phyloP scores from a whole-genome alignment of 1,139 yeast species.

The Taphrina confusa region DNA sequence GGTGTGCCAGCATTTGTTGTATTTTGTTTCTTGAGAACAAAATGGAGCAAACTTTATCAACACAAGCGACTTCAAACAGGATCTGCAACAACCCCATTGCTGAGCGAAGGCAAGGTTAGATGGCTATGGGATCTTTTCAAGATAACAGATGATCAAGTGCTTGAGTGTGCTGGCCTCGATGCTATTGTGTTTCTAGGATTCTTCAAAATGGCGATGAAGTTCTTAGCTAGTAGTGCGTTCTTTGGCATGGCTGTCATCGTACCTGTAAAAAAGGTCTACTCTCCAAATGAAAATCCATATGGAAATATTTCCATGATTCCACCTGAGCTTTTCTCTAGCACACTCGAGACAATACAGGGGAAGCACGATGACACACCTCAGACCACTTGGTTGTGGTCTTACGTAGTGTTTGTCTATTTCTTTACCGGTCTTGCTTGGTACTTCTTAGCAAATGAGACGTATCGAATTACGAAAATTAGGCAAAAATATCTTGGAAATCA shows the following conservation, averaged over 20 bases:
- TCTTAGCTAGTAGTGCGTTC: conserved; percentile 59
- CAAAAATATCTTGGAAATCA: conserved; percentile 85
- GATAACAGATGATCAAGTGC: conserved; percentile 71
- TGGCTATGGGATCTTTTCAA: conserved; percentile 71
- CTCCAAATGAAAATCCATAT: conserved; percentile 33
- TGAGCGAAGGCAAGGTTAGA: conserved; percentile 62
- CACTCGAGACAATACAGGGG: neutral
- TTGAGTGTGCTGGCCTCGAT: conserved; percentile 90
- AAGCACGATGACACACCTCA: conserved; percentile 39
- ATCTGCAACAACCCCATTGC: conserved; percentile 49
- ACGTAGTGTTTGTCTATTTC: conserved; percentile 80
- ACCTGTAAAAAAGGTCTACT: conserved; percentile 67
- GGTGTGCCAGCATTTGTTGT: conserved; percentile 66
- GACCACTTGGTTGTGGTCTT: conserved; percentile 62
- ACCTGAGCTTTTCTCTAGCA: neutral
- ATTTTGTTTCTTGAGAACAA: conserved; percentile 64
- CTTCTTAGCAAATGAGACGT: conserved; percentile 67
- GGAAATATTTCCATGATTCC: conserved; percentile 22
- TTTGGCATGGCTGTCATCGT: conserved; percentile 68
- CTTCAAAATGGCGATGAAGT: conserved; percentile 72
- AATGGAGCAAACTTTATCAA: conserved; percentile 67
- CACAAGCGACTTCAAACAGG: conserved; percentile 53
- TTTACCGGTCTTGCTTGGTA: conserved; percentile 71
- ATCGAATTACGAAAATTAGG: conserved; percentile 69
- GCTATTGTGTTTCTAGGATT: conserved; percentile 84